Base-by-base conservation (phyloP, 2,329 filamentous ascomycete genomes). In the Monosporascus sp. region DNA sequence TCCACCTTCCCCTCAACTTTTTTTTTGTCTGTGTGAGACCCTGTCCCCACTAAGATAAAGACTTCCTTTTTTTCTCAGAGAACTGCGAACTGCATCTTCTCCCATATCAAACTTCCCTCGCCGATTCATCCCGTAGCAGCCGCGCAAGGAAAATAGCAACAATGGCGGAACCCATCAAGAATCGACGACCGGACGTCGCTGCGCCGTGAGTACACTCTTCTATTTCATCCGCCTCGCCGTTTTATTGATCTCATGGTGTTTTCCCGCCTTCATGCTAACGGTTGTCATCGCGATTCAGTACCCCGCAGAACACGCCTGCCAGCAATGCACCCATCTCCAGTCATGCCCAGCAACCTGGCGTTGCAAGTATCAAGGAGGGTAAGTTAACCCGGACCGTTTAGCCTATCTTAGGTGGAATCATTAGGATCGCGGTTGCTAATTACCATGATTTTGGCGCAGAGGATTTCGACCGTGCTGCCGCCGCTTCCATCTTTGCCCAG, bases 331-430 rank as follows among this genome's bases (percentile, higher is more conserved):
- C 94, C 61, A 97, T 99, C 76, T 96, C 92, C 51, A 97, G 93
- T 58, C 93, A 94, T 75, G 94, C 95, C 64, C 91, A 96, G 77
- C 90, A 96, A 77, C 94, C 94, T 58, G 90, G 88, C 62, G 87
- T 99, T 59, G 80, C 90, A 62, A 97, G 90, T 74, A 97, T 99
- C 78, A 94, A 93, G 74, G 94, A 99, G 85, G 94, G 94, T 97
- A 77, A 73, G 83, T 78, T 45, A 17, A 39, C 50, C 50, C 50
- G n/a, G 14, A 24, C 39, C 20, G 18, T 20, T 9, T 14, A 27
- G 3, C 24, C n/a, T 31, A 25, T 24, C 2, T n/a, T 7, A 5
- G 22, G 24, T 14, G 11, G 22, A n/a, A 46, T 25, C n/a, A n/a
- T n/a, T 35, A 14, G 31, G 11, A n/a, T 24, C 3, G 24, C 43